Base-by-base conservation (phyloP, 2,329 filamentous ascomycete genomes). In the Plenodomus biglobosus region DNA sequence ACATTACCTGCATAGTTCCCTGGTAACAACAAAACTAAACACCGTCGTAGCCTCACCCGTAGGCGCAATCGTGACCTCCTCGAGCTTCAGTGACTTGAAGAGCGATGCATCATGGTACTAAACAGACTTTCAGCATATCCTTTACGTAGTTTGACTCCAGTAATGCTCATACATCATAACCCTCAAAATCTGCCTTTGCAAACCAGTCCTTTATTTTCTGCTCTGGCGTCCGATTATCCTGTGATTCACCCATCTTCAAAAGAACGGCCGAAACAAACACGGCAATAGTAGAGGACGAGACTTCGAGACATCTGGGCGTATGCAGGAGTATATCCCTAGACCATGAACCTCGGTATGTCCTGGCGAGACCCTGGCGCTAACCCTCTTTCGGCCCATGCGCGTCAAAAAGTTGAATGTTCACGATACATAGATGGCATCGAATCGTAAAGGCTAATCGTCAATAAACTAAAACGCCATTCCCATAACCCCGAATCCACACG, bases 11-110 rank as follows among this genome's bases (percentile, higher is more conserved):
- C 74, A 73, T 43, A 80, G 75, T 39, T 66, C 62, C 10, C 61
- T 58, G 8, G 75, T 70, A 15, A 80, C 75, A 3, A 58, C 66
- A 50, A 82, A 71, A 18, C 69, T 71, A 58, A 76, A 80, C 3
- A 73, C 70, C 2, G 68, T 70, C 0, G 68, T 71, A 8, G 73
- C 65, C 13, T 68, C 42, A 42, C 71, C 59, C 8, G 66, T 66
- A 6, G 69, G 64, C 16, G 58, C 42, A 13, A 58, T 61, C 2
- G 57, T 68, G 4, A 64, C 68, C 19, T 69, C 70, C 40, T 72
- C 59, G 36, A 73, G 62, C 16, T 64, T 66, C 44, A 75, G 55
- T 16, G 69, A 50, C 21, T 62, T 59, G 13, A 66, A 38, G 5
- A 72, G 46, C 8, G 46, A 38, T 7, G 64, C 49, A 47, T 74